These are phyloP conservation scores for Ceratobasidium sp. DNA, from an alignment of 1,284 basidiomycete genomes.

Conservation along the genomic window DNA sequence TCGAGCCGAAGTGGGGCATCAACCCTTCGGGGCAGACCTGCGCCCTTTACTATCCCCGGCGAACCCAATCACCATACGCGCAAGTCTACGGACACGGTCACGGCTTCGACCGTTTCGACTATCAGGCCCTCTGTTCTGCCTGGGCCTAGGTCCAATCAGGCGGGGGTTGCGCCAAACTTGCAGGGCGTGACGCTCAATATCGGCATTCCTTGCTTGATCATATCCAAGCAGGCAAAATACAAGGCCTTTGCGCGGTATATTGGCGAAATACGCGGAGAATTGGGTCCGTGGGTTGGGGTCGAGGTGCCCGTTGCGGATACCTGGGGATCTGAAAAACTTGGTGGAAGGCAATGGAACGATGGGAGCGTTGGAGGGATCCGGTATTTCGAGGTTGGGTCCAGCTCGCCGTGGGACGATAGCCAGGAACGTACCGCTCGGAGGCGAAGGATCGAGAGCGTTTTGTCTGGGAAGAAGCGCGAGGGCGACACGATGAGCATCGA, in stretches of 20 bases:
- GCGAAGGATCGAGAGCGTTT: slow-evolving; percentile 60
- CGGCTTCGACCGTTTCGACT: slow-evolving; percentile 51
- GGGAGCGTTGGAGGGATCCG: slow-evolving; percentile 81
- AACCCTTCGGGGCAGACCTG: slow-evolving; percentile 24
- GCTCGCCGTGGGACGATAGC: slow-evolving; percentile 72
- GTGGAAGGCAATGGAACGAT: slow-evolving; percentile 81
- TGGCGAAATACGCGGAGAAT: slow-evolving; percentile 82
- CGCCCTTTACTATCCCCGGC: slow-evolving; percentile 25
- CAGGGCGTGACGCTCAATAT: slow-evolving; percentile 83
- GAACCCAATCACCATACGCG: slow-evolving; percentile 26
- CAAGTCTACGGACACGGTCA: slow-evolving; percentile 59
- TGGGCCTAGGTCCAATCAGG: slow-evolving; percentile 24
- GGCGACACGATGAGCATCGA: slow-evolving; percentile 73
- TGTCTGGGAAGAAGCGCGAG: slow-evolving; percentile 68
- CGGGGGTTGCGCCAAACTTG: slow-evolving; percentile 52
- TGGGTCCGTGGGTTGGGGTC: slow-evolving; percentile 91
- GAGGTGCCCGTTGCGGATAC: slow-evolving; percentile 80
- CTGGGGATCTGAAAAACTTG: slow-evolving; percentile 66
- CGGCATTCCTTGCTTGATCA: slow-evolving; percentile 92
- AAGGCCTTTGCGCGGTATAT: slow-evolving; percentile 90
- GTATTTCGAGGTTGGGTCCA: slow-evolving; percentile 79
- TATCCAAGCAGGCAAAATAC: slow-evolving; percentile 83
- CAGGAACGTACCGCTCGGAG: slow-evolving; percentile 64
- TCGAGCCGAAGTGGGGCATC: slow-evolving; percentile 30
- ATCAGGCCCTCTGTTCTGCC: slow-evolving; percentile 45